Percentiles rank a stretch among this genome's conserved stretches.
These are phyloP conservation scores for Ceratobasidium sp. DNA, from an alignment of 1,284 basidiomycete species.

Conservation along the genomic window DNA sequence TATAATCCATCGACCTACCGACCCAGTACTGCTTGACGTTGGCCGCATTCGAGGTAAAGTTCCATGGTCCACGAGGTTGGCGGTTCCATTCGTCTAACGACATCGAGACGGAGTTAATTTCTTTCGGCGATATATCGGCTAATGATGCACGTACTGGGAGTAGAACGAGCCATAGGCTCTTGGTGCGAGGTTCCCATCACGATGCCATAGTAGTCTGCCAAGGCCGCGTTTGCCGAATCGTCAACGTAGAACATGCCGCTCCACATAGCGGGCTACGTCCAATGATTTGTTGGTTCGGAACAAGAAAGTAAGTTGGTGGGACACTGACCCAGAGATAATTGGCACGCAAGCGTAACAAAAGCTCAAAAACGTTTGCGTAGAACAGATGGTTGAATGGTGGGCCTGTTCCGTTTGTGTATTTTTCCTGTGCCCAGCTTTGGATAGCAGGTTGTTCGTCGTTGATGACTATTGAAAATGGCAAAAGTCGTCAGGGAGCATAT, in stretches of 20 bases:
- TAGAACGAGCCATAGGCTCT: slow-evolving; percentile 43
- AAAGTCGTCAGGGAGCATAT: too few species aligned
- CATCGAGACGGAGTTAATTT: not conserved
- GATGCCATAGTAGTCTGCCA: slow-evolving; percentile 71
- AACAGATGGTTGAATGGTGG: slow-evolving; percentile 70
- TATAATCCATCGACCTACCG: not conserved
- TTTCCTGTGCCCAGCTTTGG: slow-evolving; percentile 62
- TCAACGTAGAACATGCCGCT: slow-evolving; percentile 70
- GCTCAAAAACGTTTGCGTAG: slow-evolving; percentile 65
- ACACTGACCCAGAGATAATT: slow-evolving; percentile 66
- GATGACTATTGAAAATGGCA: slow-evolving; percentile 44
- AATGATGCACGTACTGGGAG: slow-evolving; percentile 38
- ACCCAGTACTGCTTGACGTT: slow-evolving; percentile 66
- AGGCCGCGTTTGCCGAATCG: slow-evolving; percentile 66
- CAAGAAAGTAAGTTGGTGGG: not conserved
- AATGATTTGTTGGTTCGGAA: not conserved
- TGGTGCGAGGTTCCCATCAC: slow-evolving; percentile 74
- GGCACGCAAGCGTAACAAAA: slow-evolving; percentile 70
- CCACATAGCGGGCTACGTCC: slow-evolving; percentile 41
- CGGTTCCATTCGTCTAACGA: slow-evolving; percentile 60
- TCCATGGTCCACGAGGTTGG: slow-evolving; percentile 65
- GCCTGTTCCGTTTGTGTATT: slow-evolving; percentile 71
- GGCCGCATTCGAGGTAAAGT: slow-evolving; percentile 62
- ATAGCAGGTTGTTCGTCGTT: slow-evolving; percentile 72
- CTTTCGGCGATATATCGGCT: not conserved